Conservation (phyloP, 139 green algal species). For the Chara braunii region DNA sequence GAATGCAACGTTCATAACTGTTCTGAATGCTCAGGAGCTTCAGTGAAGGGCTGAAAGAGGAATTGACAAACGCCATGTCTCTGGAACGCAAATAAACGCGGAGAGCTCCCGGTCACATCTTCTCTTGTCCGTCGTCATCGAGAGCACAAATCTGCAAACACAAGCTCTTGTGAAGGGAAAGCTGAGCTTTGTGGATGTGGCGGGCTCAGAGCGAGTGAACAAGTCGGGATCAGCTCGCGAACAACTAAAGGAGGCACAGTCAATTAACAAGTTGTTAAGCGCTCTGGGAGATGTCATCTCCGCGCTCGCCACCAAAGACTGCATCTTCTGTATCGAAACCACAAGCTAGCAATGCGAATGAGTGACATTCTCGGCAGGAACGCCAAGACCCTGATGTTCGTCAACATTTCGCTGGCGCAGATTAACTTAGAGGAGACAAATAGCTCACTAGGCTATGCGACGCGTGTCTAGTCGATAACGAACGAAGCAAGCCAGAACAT, state of each 20-base stretch:
- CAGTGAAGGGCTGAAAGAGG: constrained; percentile 23
- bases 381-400: constrained; percentile 56
- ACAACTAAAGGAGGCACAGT: constrained; percentile 91
- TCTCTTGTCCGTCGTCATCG: constrained; percentile 84
- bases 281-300: constrained; percentile 94
- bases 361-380: constrained; percentile 67
- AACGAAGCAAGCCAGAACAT: too few species aligned
- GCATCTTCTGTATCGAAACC: constrained; percentile 93
- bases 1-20: constrained; percentile 61
- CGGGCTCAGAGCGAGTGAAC: constrained; percentile 89
- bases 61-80: constrained; percentile 28
- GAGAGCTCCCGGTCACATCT: constrained; percentile 69
- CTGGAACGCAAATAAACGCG: constrained; percentile 45
- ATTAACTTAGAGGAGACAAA: constrained; percentile 61
- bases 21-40: constrained; percentile 31
- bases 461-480: too few species aligned
- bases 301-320: constrained; percentile 71
- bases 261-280: constrained; percentile 96
- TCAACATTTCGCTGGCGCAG: constrained; percentile 76
- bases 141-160: constrained; percentile 90
- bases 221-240: constrained; percentile 81
- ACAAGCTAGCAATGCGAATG: constrained; percentile 99
- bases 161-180: constrained; percentile 62
- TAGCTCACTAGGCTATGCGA: constrained; percentile 45
- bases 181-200: constrained; percentile 93